phyloP scores from a whole-genome alignment of 768 basidiomycete genomes.

The Chlorophyllum brunneum region DNA sequence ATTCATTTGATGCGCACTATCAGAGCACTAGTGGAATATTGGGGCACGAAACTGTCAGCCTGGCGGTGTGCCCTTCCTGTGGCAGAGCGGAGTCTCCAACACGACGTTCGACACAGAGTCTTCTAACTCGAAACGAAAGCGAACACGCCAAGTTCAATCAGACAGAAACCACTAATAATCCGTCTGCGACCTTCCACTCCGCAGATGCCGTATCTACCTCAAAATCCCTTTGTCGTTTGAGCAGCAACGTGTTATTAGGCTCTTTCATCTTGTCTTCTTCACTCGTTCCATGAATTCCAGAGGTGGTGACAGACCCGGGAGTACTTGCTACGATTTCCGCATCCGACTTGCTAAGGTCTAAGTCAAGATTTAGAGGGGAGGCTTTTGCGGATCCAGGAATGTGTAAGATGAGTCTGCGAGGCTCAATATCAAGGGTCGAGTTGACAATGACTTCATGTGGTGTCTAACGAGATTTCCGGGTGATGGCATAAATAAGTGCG shows the following conservation, averaged over 20 bases:
- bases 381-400: constrained; percentile 32
- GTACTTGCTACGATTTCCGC: constrained; percentile 38
- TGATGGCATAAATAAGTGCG: not conserved
- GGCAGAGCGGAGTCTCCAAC: no score
- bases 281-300: constrained; percentile 1
- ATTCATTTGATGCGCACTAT: no score
- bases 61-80: no score
- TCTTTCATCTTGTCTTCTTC: constrained; percentile 22
- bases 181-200: constrained; percentile 63
- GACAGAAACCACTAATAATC: constrained; percentile 40
- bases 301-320: constrained; percentile 2
- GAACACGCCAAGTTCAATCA: constrained; percentile 20
- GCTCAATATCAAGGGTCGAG: constrained; percentile 64
- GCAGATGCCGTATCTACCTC: constrained; percentile 61
- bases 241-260: constrained; percentile 32
- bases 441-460: constrained; percentile 39
- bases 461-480: no score
- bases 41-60: no score
- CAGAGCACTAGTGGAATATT: no score
- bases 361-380: constrained; percentile 42
- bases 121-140: no score
- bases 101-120: no score
- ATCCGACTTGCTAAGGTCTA: constrained; percentile 55
- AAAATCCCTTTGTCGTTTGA: constrained; percentile 57
- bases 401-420: constrained; percentile 49